Conservation (phyloP, 2,329 filamentous ascomycete genomes). For the Aspergillus latus region DNA sequence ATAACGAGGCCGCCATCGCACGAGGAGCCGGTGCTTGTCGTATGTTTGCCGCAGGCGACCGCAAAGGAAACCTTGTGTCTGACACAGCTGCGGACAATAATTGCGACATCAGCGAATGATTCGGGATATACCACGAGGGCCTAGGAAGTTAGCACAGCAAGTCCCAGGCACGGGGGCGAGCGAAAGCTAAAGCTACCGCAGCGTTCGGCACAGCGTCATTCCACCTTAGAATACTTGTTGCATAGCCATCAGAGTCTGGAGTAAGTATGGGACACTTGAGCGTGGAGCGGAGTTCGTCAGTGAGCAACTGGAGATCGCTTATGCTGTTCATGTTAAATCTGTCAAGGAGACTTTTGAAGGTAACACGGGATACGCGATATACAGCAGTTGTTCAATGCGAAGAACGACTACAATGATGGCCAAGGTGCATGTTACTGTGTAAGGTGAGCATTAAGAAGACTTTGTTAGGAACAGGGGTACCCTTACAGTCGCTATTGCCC, state of each 20-base stretch:
- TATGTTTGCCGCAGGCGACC: conserved; percentile 58
- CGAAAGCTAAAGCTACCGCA: conserved; percentile 6
- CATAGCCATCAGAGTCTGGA: conserved; percentile 8
- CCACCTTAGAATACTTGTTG: conserved; percentile 16
- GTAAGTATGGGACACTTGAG: not conserved
- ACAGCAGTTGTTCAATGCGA: not conserved
- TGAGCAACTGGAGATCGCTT: not conserved
- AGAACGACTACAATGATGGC: not conserved
- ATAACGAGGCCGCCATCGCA: conserved; percentile 56
- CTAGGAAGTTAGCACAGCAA: not conserved
- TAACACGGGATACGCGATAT: not conserved
- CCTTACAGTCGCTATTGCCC: too few species aligned
- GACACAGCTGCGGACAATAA: conserved; percentile 38
- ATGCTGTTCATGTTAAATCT: not conserved
- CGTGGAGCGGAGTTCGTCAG: not conserved
- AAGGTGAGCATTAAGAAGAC: too few species aligned
- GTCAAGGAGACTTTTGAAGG: not conserved
- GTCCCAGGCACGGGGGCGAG: not conserved
- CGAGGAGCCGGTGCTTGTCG: conserved; percentile 53
- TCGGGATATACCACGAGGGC: conserved; percentile 14
- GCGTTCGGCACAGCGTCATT: conserved; percentile 16
- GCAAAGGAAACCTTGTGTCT: conserved; percentile 51
- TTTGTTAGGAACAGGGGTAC: too few species aligned
- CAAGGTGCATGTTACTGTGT: too few species aligned
- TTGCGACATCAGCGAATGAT: conserved; percentile 9